Evolutionary conservation across 2,329 filamentous ascomycete genomes (phyloP).

Genomic region (Aspergillus puulaauensis): DNA sequence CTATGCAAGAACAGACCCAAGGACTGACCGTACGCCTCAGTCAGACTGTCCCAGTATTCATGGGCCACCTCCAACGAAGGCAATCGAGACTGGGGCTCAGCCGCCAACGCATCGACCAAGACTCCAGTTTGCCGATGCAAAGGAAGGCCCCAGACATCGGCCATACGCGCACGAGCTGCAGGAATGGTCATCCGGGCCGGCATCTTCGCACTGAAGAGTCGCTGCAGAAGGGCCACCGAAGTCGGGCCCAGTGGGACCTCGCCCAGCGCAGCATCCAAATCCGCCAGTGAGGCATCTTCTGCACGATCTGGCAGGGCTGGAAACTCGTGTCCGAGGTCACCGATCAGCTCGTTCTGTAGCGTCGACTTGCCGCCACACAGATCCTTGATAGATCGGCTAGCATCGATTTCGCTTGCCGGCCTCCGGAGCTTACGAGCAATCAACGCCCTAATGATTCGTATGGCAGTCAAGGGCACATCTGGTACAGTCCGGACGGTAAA

Average conservation of each 20-base stretch:
- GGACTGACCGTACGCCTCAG: not conserved
- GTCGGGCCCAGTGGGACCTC: not conserved
- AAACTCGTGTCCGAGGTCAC: constrained; percentile 3
- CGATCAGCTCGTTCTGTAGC: constrained; percentile 7
- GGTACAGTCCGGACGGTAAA: not conserved
- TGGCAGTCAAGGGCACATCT: not conserved
- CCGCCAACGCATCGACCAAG: not conserved
- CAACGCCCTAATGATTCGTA: constrained; percentile 1
- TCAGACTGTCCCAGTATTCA: not conserved
- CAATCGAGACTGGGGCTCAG: not conserved
- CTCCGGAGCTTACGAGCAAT: constrained; percentile 4
- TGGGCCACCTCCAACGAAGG: not conserved
- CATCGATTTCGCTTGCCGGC: not conserved
- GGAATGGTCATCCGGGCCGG: not conserved
- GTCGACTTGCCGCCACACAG: constrained; percentile 5
- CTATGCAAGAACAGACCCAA: not conserved
- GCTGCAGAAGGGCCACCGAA: not conserved
- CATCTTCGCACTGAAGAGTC: constrained; percentile 8
- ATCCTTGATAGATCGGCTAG: not conserved
- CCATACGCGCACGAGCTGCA: not conserved
- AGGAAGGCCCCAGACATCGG: not conserved
- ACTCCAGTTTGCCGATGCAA: constrained; percentile 5
- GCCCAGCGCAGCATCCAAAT: not conserved
- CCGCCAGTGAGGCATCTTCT: not conserved
- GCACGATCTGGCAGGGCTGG: not conserved